phyloP scores from a whole-genome alignment of 306 rosid species.

The Cucumis melo region DNA sequence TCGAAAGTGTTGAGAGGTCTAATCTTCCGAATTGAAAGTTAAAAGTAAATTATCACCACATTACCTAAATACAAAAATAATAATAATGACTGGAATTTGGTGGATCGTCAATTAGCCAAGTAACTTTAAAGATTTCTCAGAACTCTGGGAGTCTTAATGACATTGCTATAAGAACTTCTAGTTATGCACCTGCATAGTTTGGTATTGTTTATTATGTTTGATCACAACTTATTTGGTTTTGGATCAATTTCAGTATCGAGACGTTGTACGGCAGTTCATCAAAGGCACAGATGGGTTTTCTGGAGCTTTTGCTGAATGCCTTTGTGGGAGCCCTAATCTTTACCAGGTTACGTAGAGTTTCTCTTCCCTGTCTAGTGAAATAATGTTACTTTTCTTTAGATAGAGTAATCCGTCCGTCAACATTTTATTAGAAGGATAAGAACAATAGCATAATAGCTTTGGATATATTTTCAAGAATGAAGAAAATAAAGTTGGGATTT shows the following conservation, averaged over 20 bases:
- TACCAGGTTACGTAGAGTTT: constrained; percentile 51
- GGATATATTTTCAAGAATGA: neutral
- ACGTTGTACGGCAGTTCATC: constrained; percentile 78
- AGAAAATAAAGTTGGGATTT: neutral
- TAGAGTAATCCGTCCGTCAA: neutral
- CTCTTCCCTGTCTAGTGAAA: neutral
- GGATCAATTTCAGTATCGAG: constrained; percentile 61
- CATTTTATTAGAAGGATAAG: neutral
- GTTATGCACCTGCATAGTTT: neutral
- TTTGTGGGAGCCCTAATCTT: constrained; percentile 91
- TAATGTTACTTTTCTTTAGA: neutral
- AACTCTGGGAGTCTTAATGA: neutral
- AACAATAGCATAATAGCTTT: neutral
- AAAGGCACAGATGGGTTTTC: constrained; percentile 92
- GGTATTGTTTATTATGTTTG: neutral
- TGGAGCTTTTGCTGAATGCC: constrained; percentile 86
- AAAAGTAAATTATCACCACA: neutral
- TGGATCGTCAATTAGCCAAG: neutral
- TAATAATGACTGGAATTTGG: neutral
- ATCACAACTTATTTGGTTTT: constrained; percentile 1
- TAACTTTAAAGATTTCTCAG: neutral
- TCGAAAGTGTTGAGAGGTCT: neutral
- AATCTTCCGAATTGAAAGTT: neutral
- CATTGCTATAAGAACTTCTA: neutral
- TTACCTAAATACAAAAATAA: neutral